Base-by-base conservation (phyloP, 768 basidiomycete species). In the Pilatotrama ljubarskyi region DNA sequence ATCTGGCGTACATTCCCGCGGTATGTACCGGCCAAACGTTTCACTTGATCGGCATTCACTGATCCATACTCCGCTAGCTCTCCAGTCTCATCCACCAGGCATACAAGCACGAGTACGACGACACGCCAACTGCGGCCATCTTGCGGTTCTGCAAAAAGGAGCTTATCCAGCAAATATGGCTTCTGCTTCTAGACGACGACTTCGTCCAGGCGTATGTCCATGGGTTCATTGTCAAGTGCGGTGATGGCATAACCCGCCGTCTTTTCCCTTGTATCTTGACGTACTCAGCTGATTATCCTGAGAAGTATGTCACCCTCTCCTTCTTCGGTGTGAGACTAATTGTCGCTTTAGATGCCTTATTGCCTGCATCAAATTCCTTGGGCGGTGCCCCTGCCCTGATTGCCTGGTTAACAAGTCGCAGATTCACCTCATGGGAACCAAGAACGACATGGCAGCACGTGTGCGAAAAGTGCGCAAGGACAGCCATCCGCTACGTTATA, bases 1-100 rank as follows among this genome's bases (percentile, higher is more conserved):
- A 78, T 59, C 17, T 80, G 0, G 80, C 77, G 8, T 82, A 81
- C 62, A 70, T 82, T n/a, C 81, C 79, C 0, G 67, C 68, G 14
- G 77, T 80, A 59, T 37, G 4, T 43, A 25, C 25, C 2, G 36
- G 50, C 2, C 9, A 10, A 9, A n/a, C 0, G 17, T 22, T 15
- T n/a, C n/a, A n/a, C n/a, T n/a, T n/a, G n/a, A n/a, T n/a, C n/a
- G n/a, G 20, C 18, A 22, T n/a, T 44, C n/a, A n/a, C 2, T 36
- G 5, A 2, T 47, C 25, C 0, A 54, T 20, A 26, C 20, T 44
- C 32, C 35, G 7, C 25, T 32, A 78, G 74, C 62, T 80, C 2
- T 72, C 73, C 0, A 75, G 76, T 49, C 20, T 50, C 0, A 61
- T 78, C 18, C 67, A 74, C 20, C 77, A 77, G 37, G 58, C 65